Evolutionary conservation across 1,139 yeast genomes (phyloP), one percentile per base, ranked within the genome.

Genomic region (Yamadazyma friedrichii): DNA sequence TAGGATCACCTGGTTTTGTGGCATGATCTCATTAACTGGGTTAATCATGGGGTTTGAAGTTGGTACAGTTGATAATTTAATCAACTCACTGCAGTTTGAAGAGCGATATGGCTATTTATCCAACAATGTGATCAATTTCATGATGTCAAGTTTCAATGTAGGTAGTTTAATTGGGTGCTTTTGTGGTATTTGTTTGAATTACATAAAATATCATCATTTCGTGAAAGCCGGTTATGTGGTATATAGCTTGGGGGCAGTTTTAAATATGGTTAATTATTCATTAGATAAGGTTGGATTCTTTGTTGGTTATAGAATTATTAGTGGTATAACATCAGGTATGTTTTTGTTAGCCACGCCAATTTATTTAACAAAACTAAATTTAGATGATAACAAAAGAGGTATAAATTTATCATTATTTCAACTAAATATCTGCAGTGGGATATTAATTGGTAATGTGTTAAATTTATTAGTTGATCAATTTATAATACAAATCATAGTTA

Each of bases 1-100:
- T 5, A 15, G 32, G 36, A 42, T 42, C 8, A 20, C 24, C 4
- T 26, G 24, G 31, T 29, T 38, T 10, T 41, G 49, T 36, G 39
- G 36, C 10, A 20, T 49, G 9, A 38, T 48, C 8, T 45, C 57
- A 6, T 38, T 53, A 15, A 36, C 50, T 15, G 64, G 64, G 6
- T 52, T 62, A 28, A 58, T 63, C 0, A 40, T 65, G n/a, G 70
- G 70, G 0, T 65, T 67, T 60, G 70, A 65, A 40, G 58, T 64
- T 26, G 70, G 70, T 9, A 62, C 70, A 9, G 57, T 60, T 2
- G 65, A 64, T 15, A 45, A 50, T 30, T 38, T 59, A 15, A 45
- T 62, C 13, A 49, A 40, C 16, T 42, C 55, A 12, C n/a, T 8
- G 3, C 15, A 16, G 3, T 57, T 57, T 37, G 30, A 17, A 15